Evolutionary conservation across 441 rosid genomes (phyloP), one percentile per base, ranked within the genome.

Genomic region (Erysimum cheiri): DNA sequence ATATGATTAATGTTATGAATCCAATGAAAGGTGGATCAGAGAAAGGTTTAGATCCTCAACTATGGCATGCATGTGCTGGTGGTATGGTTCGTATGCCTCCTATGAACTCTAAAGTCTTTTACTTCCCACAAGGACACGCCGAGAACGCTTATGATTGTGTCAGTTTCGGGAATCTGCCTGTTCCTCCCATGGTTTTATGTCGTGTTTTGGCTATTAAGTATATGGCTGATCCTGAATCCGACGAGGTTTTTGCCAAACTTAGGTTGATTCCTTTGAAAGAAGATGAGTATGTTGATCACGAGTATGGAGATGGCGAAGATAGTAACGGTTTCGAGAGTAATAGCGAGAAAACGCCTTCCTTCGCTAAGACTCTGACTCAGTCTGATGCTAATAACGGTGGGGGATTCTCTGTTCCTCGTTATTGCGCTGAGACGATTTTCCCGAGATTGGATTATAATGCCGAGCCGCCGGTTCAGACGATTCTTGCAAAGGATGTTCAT

Each of bases 51-150:
- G 99, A 92, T 88, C 86, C 99, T 56, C 96, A 90, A 55, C 77
- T 95, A 39, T 95, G 99, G 99, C 97, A 95, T 78, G 99, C 96
- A 47, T 95, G 99, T 77, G 97, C 98, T 29, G 99, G 99, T 64
- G 84, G 96, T 14, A 87, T 95, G 98, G 95, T 92, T 22, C 96
- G 89, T 69, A 89, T 92, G 83, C 99, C 99, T 6, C 78, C 87
- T 22, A 66, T 84, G 57, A 85, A 84, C 83, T 80, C 98, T 3
- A 90, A 82, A 70, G 96, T 92, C 43, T 83, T 81, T 69, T 95
- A 95, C 60, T 95, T 95, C 64, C 96, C 99, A 43, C 99, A 95
- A 71, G 99, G 99, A 6, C 99, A 95, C 62, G 88, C 93, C 6
- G 99, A 95, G 59, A 96, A 95, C 70, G 89, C 97, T 62, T 74